Conservation (phyloP, 257 asterid species). For the Fraxinus quadrangulata region DNA sequence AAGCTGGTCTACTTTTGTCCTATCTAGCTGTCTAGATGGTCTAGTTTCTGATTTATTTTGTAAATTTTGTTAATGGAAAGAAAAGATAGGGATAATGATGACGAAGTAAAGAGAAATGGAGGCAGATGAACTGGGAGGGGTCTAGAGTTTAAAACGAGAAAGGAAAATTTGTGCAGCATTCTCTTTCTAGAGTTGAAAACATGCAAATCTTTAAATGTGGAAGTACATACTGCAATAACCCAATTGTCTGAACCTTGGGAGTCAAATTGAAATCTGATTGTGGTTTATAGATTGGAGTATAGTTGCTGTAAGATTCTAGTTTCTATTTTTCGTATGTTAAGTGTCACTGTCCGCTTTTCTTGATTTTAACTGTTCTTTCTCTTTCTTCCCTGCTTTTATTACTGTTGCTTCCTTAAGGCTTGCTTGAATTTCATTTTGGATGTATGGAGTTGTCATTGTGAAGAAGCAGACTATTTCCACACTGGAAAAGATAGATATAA, state of each 20-base stretch:
- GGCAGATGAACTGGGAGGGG: neutral
- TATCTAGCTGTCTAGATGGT: neutral
- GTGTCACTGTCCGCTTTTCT: neutral
- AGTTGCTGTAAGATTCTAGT: neutral
- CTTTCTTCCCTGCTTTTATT: neutral
- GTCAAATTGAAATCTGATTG: neutral
- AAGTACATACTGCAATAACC: neutral
- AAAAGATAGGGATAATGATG: neutral
- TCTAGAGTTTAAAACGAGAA: neutral
- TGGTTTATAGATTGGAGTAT: neutral
- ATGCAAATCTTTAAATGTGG: neutral
- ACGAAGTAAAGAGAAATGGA: neutral
- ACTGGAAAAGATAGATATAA: slow-evolving; percentile 25
- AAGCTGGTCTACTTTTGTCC: neutral
- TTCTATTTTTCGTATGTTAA: neutral
- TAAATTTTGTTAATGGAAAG: neutral
- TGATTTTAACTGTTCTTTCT: neutral
- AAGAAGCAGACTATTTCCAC: slow-evolving; percentile 1
- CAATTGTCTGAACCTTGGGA: neutral
- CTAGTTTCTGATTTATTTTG: neutral
- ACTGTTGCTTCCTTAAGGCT: neutral
- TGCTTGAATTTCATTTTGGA: neutral
- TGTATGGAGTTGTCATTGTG: neutral
- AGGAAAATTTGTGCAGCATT: neutral
- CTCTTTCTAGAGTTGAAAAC: neutral